These are phyloP conservation scores for Mycena polygramma DNA, from an alignment of 768 basidiomycete species.

Conservation along the genomic window DNA sequence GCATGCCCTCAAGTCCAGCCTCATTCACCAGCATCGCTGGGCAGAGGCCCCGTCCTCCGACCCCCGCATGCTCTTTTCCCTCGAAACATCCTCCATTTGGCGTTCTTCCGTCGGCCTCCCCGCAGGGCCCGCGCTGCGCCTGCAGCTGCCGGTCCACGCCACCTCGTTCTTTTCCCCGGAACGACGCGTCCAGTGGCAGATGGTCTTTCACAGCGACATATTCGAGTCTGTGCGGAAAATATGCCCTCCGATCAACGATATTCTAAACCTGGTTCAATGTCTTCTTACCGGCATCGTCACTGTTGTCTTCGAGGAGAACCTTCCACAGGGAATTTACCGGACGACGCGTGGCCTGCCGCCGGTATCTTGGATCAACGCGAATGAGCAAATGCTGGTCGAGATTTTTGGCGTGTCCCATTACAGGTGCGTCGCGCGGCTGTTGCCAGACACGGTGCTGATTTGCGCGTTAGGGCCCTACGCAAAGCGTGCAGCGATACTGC, in stretches of 20 bases:
- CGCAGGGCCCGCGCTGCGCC: slow-evolving; percentile 77
- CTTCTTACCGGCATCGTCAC: slow-evolving; percentile 80
- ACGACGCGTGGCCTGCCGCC: slow-evolving; percentile 86
- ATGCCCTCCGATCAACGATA: slow-evolving; percentile 77
- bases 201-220: slow-evolving; percentile 87
- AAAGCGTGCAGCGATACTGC: slow-evolving; percentile 79
- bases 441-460: not conserved
- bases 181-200: slow-evolving; percentile 88
- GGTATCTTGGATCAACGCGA: slow-evolving; percentile 79
- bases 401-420: slow-evolving; percentile 83
- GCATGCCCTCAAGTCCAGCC: slow-evolving; percentile 68
- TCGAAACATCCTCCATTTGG: slow-evolving; percentile 85
- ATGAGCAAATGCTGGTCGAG: slow-evolving; percentile 75
- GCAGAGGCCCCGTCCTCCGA: slow-evolving; percentile 70
- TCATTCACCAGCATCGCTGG: slow-evolving; percentile 81
- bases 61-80: slow-evolving; percentile 80
- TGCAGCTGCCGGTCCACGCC: slow-evolving; percentile 83
- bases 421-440: slow-evolving; percentile 45
- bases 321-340: slow-evolving; percentile 77
- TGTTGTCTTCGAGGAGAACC: slow-evolving; percentile 79
- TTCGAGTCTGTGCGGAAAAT: slow-evolving; percentile 80
- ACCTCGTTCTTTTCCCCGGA: slow-evolving; percentile 90
- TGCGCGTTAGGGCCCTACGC: slow-evolving; percentile 60
- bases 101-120: slow-evolving; percentile 82
- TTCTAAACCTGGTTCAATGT: slow-evolving; percentile 77